Base-by-base conservation (phyloP, 257 asterid species). In the Gynochthodes officinalis region DNA sequence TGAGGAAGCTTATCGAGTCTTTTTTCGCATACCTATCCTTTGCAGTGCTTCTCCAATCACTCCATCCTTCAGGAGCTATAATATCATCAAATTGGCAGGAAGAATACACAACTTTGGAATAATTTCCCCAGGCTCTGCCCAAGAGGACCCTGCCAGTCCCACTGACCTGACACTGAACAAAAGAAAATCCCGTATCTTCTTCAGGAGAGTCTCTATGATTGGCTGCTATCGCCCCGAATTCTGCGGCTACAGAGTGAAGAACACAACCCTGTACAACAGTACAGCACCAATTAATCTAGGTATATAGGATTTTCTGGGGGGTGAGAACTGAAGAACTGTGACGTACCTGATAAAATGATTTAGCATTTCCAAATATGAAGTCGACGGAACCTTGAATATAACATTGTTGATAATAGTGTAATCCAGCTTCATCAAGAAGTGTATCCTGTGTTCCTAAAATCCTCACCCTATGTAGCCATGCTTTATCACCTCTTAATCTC, bases 81-180 rank as follows among this genome's bases (percentile, higher is more conserved):
- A 76, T 62, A 3, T 62, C 59, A 52, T 81, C 83, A 12, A 94
- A 49, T 14, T 77, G 50, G 37, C 85, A 80, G 19, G 83, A 75
- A 0, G 95, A 83, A 40, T 85, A 91, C 18, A 85, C 75, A 28
- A 83, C 71, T 28, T 85, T 40, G 2, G 98, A 85, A 76, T 84
- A 88, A 23, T 70, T 49, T 21, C 95, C 96, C 98, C 97, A 94
- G 11, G 98, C 96, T 74, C 98, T 79, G 16, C 96, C 97, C 78
- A 93, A 54, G 44, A 78, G 82, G 19, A 86, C 67, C 1, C 37
- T 37, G 7, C 92, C 94, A 7, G 70, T 80, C 33, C 98, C 97
- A 21, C 44, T 67, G 1, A 93, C 71, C 0, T 71, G 79, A 53
- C 98, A 91, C 44, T 86, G 75, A 14, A 87, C 86, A n/a, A 94